A percentile compares a stretch with the other conserved stretches of the same genome.
phyloP scores from a whole-genome alignment of 495 filamentous ascomycete species.

The Aspergillus biplanus region DNA sequence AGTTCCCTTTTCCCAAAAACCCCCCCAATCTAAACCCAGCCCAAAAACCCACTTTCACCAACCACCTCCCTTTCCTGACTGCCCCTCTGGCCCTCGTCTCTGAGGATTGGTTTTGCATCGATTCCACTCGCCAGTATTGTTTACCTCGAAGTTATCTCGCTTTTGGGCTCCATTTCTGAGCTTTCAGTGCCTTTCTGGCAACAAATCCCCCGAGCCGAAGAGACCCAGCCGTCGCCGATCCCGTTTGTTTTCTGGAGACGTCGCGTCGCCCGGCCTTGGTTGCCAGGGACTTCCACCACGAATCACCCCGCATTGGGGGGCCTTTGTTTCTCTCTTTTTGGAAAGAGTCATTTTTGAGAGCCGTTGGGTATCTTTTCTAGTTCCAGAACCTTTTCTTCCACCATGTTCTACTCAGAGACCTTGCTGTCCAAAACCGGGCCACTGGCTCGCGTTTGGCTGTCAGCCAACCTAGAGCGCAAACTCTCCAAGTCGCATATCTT shows the following conservation, averaged over 20 bases:
- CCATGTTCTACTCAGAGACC: conserved; percentile 98
- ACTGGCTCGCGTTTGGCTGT: conserved; percentile 96
- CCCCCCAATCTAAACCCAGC: background rate
- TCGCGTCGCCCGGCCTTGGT: conserved; percentile 41
- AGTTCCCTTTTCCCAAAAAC: background rate
- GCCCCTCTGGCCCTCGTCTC: conserved; percentile 19
- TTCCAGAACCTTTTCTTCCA: conserved; percentile 27
- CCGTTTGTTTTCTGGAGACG: conserved; percentile 41
- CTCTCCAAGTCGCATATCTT: conserved; percentile 93
- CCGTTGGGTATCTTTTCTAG: conserved; percentile 16
- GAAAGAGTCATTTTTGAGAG: conserved; percentile 1
- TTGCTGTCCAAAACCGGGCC: conserved; percentile 96
- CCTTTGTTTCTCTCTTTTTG: conserved; percentile 29
- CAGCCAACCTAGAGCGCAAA: conserved; percentile 96
- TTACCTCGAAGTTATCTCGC: conserved; percentile 1
- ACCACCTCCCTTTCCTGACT: conserved; percentile 16
- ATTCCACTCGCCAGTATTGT: conserved; percentile 6
- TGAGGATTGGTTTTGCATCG: conserved; percentile 18
- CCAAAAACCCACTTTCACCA: conserved; percentile 18
- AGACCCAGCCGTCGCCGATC: conserved; percentile 23
- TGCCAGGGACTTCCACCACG: conserved; percentile 36
- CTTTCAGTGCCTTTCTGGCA: conserved; percentile 13
- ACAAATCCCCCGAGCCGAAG: conserved; percentile 15
- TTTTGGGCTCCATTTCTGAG: background rate
- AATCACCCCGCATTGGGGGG: conserved; percentile 48